Evolutionary conservation across 352 stramenopile species (phyloP).

Genomic region (Globisporangium parvum): DNA sequence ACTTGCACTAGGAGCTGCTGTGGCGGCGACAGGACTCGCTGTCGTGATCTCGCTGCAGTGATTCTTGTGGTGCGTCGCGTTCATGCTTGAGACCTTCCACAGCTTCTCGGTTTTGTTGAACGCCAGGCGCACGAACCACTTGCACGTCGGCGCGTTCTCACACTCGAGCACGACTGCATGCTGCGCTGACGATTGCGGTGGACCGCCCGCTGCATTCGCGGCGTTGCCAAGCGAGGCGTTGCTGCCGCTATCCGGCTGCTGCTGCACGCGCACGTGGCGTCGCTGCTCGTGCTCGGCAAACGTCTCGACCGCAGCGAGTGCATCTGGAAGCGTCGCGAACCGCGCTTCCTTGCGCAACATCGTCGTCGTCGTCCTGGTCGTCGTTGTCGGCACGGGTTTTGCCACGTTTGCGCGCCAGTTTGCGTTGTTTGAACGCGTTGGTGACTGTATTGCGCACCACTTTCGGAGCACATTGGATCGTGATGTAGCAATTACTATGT

Average conservation of each 20-base stretch:
- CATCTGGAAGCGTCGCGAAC: conserved; percentile 55
- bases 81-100: conserved; percentile 76
- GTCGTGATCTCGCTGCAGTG: conserved; percentile 28
- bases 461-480: too few species aligned
- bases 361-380: not conserved
- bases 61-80: conserved; percentile 53
- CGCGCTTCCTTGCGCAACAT: conserved; percentile 51
- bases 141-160: conserved; percentile 55
- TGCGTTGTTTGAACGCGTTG: too few species aligned
- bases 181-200: not conserved
- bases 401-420: too few species aligned
- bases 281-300: conserved; percentile 52
- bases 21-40: too few species aligned
- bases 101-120: conserved; percentile 60
- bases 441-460: too few species aligned
- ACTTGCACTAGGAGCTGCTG: too few species aligned
- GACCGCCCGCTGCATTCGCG: too few species aligned
- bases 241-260: conserved; percentile 15
- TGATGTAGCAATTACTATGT: too few species aligned
- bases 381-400: not conserved
- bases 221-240: too few species aligned
- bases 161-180: conserved; percentile 61
- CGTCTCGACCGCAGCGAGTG: conserved; percentile 50
- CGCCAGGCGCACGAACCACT: conserved; percentile 66
- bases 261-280: conserved; percentile 46